Conservation (phyloP, 805 yeast species). For the Brettanomyces anomalus region DNA sequence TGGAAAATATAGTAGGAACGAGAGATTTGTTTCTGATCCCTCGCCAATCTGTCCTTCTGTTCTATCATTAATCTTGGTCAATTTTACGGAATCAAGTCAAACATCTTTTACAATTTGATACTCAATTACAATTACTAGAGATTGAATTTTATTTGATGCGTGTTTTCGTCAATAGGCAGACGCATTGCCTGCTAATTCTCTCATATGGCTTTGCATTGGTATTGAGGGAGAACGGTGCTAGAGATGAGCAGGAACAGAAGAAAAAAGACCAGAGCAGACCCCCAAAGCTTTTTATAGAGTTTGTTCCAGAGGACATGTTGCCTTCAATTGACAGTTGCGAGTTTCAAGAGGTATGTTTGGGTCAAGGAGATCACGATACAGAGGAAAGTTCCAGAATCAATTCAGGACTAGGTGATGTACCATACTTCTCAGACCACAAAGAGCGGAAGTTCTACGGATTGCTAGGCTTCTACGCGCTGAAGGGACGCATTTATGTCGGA, state of each 20-base stretch:
- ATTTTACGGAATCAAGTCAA: no score
- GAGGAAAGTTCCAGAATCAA: background rate
- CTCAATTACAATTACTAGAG: no score
- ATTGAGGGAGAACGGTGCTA: background rate
- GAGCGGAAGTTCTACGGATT: constrained; percentile 35
- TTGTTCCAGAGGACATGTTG: background rate
- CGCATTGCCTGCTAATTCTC: background rate
- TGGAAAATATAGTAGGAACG: no score
- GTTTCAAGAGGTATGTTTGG: background rate
- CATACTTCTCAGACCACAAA: background rate
- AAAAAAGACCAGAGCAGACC: background rate
- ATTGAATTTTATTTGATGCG: no score
- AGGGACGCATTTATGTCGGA: constrained; percentile 46
- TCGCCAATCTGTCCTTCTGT: no score
- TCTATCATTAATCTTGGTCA: no score
- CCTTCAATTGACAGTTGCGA: background rate
- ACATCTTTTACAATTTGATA: no score
- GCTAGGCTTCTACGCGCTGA: constrained; percentile 49
- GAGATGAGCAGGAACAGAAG: background rate
- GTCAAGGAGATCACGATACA: background rate
- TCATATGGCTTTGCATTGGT: constrained; percentile 1
- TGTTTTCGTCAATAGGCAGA: background rate
- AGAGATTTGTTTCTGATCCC: no score
- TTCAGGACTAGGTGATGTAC: constrained; percentile 1
- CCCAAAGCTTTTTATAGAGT: constrained; percentile 2